Conservation (phyloP, 164 flowering plant genomes). For the Chloranthus sessilifolius region DNA sequence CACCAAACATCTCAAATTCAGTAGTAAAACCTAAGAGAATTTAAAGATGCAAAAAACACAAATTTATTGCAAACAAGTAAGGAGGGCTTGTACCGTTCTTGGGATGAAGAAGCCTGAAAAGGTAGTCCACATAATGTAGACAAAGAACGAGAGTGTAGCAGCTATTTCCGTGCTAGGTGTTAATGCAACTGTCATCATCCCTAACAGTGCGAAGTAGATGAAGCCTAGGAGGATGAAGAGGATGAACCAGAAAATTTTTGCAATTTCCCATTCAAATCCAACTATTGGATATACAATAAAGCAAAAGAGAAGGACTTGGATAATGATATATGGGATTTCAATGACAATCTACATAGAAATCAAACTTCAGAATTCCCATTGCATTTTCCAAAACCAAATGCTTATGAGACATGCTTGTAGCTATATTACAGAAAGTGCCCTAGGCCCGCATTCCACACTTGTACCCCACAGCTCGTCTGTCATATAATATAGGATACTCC, state of each 20-base stretch:
- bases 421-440: neutral
- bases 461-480: too few species aligned
- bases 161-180: slow-evolving; percentile 82
- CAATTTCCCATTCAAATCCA: slow-evolving; percentile 62
- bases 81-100: slow-evolving; percentile 48
- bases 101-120: slow-evolving; percentile 93
- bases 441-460: too few species aligned
- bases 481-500: too few species aligned
- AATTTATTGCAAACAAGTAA: neutral
- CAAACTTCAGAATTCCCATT: neutral
- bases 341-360: slow-evolving; percentile 44
- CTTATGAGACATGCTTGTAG: too few species aligned
- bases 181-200: slow-evolving; percentile 81
- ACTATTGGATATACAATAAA: slow-evolving; percentile 75
- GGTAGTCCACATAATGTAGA: slow-evolving; percentile 64
- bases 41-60: neutral
- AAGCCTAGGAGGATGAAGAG: slow-evolving; percentile 62
- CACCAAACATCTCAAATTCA: neutral
- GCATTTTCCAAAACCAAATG: too few species aligned
- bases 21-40: neutral
- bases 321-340: slow-evolving; percentile 67
- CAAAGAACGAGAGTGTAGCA: slow-evolving; percentile 61
- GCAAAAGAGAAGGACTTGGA: slow-evolving; percentile 50
- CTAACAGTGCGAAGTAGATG: slow-evolving; percentile 80
- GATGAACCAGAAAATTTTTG: slow-evolving; percentile 83